These are phyloP conservation scores for Nymphaea thermarum DNA, from an alignment of 164 flowering plant genomes.

Conservation along the genomic window DNA sequence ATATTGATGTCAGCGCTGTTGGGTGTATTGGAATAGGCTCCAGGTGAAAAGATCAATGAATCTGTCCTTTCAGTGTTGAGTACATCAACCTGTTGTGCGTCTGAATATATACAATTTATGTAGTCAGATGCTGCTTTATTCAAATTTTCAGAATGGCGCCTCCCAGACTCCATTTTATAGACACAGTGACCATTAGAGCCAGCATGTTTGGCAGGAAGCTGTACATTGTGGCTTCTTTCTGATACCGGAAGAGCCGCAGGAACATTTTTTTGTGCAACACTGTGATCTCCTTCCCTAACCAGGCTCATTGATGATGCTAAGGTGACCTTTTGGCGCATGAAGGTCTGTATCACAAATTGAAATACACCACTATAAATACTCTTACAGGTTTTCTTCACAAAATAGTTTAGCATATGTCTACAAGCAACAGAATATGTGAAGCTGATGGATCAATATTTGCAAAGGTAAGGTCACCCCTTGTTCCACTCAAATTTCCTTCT, in stretches of 20 bases:
- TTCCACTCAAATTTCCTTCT: no score
- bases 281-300: conserved; percentile 16
- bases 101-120: conserved; percentile 11
- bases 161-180: conserved; percentile 6
- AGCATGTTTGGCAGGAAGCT: conserved; percentile 8
- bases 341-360: conserved; percentile 36
- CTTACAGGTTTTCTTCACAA: no score
- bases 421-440: no score
- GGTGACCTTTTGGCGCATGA: conserved; percentile 77
- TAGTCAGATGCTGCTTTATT: conserved; percentile 15
- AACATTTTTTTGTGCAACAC: conserved; percentile 14
- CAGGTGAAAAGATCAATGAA: conserved; percentile 5
- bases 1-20: conserved; percentile 3
- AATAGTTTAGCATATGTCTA: no score
- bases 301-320: conserved; percentile 33
- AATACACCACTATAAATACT: not conserved
- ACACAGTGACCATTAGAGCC: conserved; percentile 5
- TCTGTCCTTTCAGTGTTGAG: conserved; percentile 7
- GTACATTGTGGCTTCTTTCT: conserved; percentile 8
- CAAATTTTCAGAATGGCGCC: conserved; percentile 8
- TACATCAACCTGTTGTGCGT: conserved; percentile 6
- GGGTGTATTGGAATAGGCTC: conserved; percentile 3
- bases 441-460: no score
- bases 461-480: no score
- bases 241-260: conserved; percentile 7